Percentiles rank a stretch among this genome's conserved stretches.
Evolutionary conservation across 2,329 filamentous ascomycete genomes (phyloP).

Genomic region (Venturiaceae sp.): DNA sequence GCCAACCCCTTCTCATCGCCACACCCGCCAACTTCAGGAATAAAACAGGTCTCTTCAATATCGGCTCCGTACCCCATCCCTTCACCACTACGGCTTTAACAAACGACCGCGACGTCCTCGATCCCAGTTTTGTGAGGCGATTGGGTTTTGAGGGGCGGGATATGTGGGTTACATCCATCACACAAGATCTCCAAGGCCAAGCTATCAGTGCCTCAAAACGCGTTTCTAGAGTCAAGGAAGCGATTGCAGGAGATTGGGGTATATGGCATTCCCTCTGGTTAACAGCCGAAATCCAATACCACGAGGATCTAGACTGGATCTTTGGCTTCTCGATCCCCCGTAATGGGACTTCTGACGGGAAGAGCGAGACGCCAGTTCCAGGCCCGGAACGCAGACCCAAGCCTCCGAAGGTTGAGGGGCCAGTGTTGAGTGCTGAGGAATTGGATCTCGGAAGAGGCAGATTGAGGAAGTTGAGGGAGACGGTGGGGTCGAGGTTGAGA

Average conservation of each 20-base stretch:
- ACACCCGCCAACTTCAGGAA: constrained; percentile 63
- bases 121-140: constrained; percentile 36
- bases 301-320: constrained; percentile 74
- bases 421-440: constrained; percentile 38
- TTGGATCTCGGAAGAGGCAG: constrained; percentile 41
- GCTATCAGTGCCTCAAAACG: constrained; percentile 55
- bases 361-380: constrained; percentile 48
- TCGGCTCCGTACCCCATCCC: constrained; percentile 84
- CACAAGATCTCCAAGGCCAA: constrained; percentile 56
- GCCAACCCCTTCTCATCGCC: constrained; percentile 55
- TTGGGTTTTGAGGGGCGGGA: constrained; percentile 61
- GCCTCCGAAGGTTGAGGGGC: constrained; percentile 38
- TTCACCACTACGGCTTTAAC: constrained; percentile 69
- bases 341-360: constrained; percentile 36
- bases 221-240: constrained; percentile 68
- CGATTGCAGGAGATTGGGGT: constrained; percentile 60
- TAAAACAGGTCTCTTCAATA: constrained; percentile 61
- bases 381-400: constrained; percentile 45
- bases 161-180: constrained; percentile 64
- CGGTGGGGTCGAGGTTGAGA: constrained; percentile 27
- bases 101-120: constrained; percentile 36
- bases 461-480: constrained; percentile 41
- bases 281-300: constrained; percentile 54
- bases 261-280: constrained; percentile 67
- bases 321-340: constrained; percentile 77